Evolutionary conservation across 805 yeast species (phyloP).

Genomic region (Limtongozyma cylindracea): DNA sequence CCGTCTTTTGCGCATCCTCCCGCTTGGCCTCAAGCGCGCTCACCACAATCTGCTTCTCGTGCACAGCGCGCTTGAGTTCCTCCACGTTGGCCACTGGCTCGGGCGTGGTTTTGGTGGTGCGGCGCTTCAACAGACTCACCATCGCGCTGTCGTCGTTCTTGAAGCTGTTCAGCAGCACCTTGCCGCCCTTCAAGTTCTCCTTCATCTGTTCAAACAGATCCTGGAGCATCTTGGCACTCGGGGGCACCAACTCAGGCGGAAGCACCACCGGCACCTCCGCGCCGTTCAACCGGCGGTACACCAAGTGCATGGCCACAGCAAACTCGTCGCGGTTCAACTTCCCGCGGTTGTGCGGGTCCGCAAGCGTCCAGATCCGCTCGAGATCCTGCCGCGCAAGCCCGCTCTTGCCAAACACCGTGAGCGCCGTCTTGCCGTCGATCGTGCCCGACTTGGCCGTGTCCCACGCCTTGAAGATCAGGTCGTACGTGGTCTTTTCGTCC

Average conservation of each 20-base stretch:
- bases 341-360: constrained; percentile 67
- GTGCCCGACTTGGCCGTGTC: constrained; percentile 43
- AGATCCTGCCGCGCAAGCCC: constrained; percentile 71
- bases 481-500: constrained; percentile 70
- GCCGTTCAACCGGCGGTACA: constrained; percentile 77
- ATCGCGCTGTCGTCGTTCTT: constrained; percentile 53
- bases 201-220: constrained; percentile 51
- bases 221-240: constrained; percentile 51
- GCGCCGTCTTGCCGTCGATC: constrained; percentile 61
- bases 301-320: constrained; percentile 92
- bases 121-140: constrained; percentile 40
- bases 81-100: constrained; percentile 15
- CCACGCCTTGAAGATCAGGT: constrained; percentile 74
- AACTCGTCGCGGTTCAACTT: constrained; percentile 74
- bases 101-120: constrained; percentile 9
- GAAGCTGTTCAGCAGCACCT: constrained; percentile 10
- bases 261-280: constrained; percentile 57
- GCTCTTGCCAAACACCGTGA: constrained; percentile 70
- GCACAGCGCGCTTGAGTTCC: constrained; percentile 34
- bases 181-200: constrained; percentile 20
- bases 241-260: constrained; percentile 82
- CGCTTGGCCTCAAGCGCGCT: constrained; percentile 51
- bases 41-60: constrained; percentile 45
- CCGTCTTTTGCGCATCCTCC: too few relatives aligned
- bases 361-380: constrained; percentile 76